A percentile compares a stretch with the other conserved stretches of the same genome.
Evolutionary conservation across 352 stramenopile genomes (phyloP).

Genomic region (Phytophthora sp.): DNA sequence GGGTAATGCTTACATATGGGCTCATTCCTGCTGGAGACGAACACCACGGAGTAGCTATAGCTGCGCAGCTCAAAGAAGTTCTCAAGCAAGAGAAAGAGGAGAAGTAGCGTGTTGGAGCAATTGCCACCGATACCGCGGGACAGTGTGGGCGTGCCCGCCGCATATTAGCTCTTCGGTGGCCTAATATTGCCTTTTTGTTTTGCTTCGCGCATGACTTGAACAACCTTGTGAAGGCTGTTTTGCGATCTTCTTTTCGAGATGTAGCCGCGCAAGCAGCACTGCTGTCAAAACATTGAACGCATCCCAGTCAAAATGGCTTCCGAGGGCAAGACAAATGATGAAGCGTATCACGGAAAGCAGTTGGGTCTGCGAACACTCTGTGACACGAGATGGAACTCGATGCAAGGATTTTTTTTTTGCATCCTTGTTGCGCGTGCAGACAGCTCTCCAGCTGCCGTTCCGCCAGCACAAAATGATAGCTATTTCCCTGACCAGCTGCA

Average conservation of each 20-base stretch:
- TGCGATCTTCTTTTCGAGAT: too few species aligned
- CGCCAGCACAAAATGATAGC: too few species aligned
- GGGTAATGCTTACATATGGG: not conserved
- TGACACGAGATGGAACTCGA: not conserved
- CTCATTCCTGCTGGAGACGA: not conserved
- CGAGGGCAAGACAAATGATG: not conserved
- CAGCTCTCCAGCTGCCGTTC: not conserved
- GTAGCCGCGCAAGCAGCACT: not conserved
- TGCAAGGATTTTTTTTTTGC: too few species aligned
- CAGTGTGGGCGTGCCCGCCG: not conserved
- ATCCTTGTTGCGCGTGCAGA: not conserved
- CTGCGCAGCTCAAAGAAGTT: not conserved
- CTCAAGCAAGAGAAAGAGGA: not conserved
- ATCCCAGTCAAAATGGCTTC: slow-evolving; percentile 10
- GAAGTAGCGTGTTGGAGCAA: slow-evolving; percentile 6
- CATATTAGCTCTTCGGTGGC: not conserved
- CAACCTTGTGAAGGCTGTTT: not conserved
- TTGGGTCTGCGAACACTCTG: not conserved
- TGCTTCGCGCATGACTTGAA: not conserved
- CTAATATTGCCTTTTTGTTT: not conserved
- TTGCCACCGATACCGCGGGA: slow-evolving; percentile 6
- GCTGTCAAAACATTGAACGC: slow-evolving; percentile 12
- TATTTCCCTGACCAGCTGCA: too few species aligned
- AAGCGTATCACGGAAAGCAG: not conserved
- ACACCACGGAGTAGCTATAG: not conserved